These are phyloP conservation scores for Xylaria venustula DNA, from an alignment of 495 filamentous ascomycete species.

Conservation along the genomic window DNA sequence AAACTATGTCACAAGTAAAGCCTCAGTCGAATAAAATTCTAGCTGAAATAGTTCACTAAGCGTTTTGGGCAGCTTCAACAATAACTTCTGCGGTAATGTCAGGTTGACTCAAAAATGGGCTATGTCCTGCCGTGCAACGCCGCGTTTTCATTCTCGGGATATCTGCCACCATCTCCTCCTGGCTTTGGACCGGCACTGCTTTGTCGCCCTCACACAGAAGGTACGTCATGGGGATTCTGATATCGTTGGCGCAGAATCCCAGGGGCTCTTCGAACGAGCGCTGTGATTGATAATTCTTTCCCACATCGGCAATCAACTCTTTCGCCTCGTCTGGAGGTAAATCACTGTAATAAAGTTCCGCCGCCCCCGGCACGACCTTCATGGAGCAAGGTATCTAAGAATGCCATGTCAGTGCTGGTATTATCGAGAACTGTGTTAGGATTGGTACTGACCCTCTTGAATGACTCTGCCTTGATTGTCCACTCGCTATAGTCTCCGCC, in stretches of 20 bases:
- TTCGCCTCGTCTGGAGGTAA: background rate
- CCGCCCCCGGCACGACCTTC: background rate
- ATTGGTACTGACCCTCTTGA: background rate
- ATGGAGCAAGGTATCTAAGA: background rate
- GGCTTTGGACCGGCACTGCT: background rate
- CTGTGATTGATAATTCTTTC: background rate
- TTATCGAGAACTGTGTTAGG: too few relatives aligned
- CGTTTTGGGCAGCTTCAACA: background rate
- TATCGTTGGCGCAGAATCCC: background rate
- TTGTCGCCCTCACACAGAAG: background rate
- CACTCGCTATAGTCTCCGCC: background rate
- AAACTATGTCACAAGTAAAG: too few relatives aligned
- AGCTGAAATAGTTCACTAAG: too few relatives aligned
- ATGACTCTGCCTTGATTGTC: background rate
- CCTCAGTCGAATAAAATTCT: too few relatives aligned
- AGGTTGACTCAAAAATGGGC: constrained; percentile 7
- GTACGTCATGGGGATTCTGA: constrained; percentile 2
- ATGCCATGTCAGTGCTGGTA: background rate
- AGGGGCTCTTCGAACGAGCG: background rate
- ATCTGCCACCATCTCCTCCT: background rate
- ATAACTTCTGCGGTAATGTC: background rate
- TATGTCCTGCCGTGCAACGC: background rate
- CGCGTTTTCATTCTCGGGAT: background rate
- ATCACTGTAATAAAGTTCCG: constrained; percentile 2
- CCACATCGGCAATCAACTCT: background rate